Base-by-base conservation (phyloP, 1,139 yeast genomes). In the Geotrichum candidum region DNA sequence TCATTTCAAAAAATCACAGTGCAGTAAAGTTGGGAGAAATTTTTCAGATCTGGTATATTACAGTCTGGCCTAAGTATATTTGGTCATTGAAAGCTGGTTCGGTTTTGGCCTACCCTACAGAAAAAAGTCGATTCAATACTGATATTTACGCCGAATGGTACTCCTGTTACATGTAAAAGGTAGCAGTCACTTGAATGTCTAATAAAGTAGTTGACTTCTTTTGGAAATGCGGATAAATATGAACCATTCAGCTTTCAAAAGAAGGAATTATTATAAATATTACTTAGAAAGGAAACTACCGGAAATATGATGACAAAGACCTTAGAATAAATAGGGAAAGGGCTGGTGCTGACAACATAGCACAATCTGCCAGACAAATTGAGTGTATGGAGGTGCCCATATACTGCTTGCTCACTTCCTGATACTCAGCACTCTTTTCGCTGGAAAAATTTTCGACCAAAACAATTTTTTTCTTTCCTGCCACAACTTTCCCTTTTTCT, bases 361-460 rank as follows among this genome's bases (percentile, higher is more conserved):
- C 33, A 29, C 33, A 29, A 29, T 29, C 33, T 29, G 33, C 33
- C 33, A 29, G 33, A 1, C 33, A 29, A 5, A 3, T 29, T 29
- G 33, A 29, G 33, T 29, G 10, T 5, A 29, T 29, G 33, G 33
- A 29, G 3, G 33, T 29, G 33, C 45, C 45, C 45, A 38, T 38
- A 38, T 15, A 38, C 18, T n/a, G 45, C 2, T 38, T 38, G 45
- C 45, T 5, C 45, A 38, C 18, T 2, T 10, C 45, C 45, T 38
- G 15, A 3, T 38, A 10, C 5, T 38, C 9, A 2, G 45, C 2
- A 15, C 18, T n/a, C 3, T 38, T 38, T 38, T 38, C 45, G 45
- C 45, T 48, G 51, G 51, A 54, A 54, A 54, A 54, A 23, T 54
- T 54, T 54, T 54, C 35, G 33, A 54, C 33, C 18, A 38, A 38